Base-by-base conservation (phyloP, 129 eudicot species). In the Chrysanthemum makinoi region DNA sequence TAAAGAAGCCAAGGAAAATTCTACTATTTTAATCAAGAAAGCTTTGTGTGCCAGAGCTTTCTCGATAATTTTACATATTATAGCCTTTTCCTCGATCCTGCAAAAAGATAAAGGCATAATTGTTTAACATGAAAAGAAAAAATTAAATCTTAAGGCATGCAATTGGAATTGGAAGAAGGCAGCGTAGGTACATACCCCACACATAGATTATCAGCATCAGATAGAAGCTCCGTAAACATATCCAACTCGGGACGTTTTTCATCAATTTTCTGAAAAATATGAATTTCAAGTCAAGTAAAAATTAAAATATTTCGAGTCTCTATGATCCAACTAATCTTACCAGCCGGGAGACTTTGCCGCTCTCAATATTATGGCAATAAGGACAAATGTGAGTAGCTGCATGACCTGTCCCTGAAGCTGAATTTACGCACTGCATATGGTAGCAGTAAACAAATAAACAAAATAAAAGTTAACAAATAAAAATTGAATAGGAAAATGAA, bases 41-140 rank as follows among this genome's bases (percentile, higher is more conserved):
- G 79, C 80, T 82, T 80, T 81, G 75, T 79, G 84, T 16, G 83
- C 73, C 46, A 67, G 60, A 77, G 91, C 90, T 80, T 83, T 86
- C 77, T 88, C 94, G 24, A 86, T 79, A 68, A 95, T 65, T 71
- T 88, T 81, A 43, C 26, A 62, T 47, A 90, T 82, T 72, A 86
- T 39, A 53, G 75, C 70, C 76, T 80, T 75, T 76, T 90, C 99
- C 69, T 88, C 85, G 68, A 88, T 78, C 95, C 98, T 94, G 87
- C 62, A 66, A 72, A 79, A 13, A 71, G 60, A 39, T 39, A 39
- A 1, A 3, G 1, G 43, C 6, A 30, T 5, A 35, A 5, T 35
- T 0, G 43, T 35, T n/a, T n/a, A n/a, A 7, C 10, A 39, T 6
- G 2, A 6, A 8, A 7, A 39, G 46, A 39, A 1, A 1, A 35